Base-by-base conservation (phyloP, 768 basidiomycete genomes). In the Paxillus rubicundulus region DNA sequence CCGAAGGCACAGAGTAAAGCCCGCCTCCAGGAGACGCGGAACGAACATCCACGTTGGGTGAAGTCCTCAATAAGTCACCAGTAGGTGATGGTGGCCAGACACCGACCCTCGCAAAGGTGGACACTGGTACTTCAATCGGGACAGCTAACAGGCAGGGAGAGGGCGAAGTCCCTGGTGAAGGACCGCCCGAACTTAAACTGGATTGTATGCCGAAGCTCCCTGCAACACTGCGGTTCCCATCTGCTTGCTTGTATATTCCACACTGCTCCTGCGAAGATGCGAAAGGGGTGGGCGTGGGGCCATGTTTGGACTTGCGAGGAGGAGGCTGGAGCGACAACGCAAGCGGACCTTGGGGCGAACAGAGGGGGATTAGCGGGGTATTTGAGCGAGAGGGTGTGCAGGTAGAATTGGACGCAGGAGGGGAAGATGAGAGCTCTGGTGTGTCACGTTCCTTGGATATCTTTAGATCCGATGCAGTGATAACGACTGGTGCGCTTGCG, bases 391-490 rank as follows among this genome's bases (percentile, higher is more conserved):
- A 45, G 67, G 57, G 16, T 68, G 75, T 56, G 71, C 64, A 30
- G 9, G 60, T 52, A 41, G 59, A 52, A 13, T 44, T 52, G 36
- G 47, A 50, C 18, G 61, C 52, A 10, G 55, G 39, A 8, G 53
- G 18, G 8, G 34, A 36, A 58, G 48, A 49, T 12, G 62, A 60
- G 24, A 58, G 39, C 27, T 48, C 66, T 9, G 51, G 58, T 18
- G 47, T 34, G 47, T 76, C 73, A 14, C 68, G 65, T 45, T 75
- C 71, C 47, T 66, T 72, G 18, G 69, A 72, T 52, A 71, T 76
- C 70, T 68, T 77, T 37, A 70, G 56, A 38, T 77, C 74, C 20
- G 67, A 57, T 50, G 61, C 62, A 41, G 51, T 27, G 42, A 58
- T 58, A 17, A 58, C 32, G n/a, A 63, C 51, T 14, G 62, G 65